Base-by-base conservation (phyloP, 495 filamentous ascomycete species). In the Penicillium egyptiacum region DNA sequence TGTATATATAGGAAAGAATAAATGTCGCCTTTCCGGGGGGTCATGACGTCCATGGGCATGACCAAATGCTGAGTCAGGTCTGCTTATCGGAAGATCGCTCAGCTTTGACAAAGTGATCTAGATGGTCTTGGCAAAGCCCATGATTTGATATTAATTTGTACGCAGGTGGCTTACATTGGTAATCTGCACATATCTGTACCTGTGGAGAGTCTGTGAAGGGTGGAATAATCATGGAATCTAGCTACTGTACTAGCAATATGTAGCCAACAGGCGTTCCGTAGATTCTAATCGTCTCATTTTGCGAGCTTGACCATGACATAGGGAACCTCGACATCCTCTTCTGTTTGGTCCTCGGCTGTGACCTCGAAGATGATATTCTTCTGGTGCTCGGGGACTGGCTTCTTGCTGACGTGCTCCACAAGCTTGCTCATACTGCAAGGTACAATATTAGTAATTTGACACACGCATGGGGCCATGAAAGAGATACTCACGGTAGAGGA, bases 301-400 rank as follows among this genome's bases (percentile, higher is more conserved):
- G 63, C 63, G 65, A 86, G 70, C 79, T 87, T 91, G 62, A 96
- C 84, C 88, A 93, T 96, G 66, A 98, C 90, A 71, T 96, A 97
- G 8, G 95, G 95, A 61, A 98, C 87, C 75, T 99, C 95, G 5
- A 98, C 92, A 74, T 99, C 95, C 76, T 98, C 90, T 53, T 88
- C 94, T 2, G 84, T 88, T 66, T 83, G 75, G 65, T 98, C 95
- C 70, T 99, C 95, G 6, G 88, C 90, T 11, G 91, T 94, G 62
- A 97, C 87, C 79, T 98, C 95, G 70, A 97, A 93, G 60, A 99
- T 96, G 50, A 98, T 80, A 65, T 96, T 95, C 79, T 86, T 92
- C 76, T 96, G 91, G 69, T 99, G 93, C 5, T 81, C 80, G 0
- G 95, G 94, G 44, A 99, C 86, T 9, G 86, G 80, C 80, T 96